phyloP scores from a whole-genome alignment of 192 early-diverging fungal species.

The Rhizoclosmatium sp. region DNA sequence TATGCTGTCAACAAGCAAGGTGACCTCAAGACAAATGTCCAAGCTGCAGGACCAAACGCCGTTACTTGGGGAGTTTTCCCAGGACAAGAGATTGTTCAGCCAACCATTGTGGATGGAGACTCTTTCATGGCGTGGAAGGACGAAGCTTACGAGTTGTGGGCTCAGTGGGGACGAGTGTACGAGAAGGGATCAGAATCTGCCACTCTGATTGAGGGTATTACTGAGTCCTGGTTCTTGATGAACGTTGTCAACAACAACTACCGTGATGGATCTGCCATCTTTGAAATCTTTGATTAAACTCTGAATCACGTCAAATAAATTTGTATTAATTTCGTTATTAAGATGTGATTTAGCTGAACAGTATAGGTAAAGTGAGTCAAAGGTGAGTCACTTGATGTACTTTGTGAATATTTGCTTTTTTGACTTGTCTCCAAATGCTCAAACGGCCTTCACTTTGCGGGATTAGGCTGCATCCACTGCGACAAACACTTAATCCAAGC shows the following conservation, averaged over 20 bases:
- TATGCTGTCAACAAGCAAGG: constrained; percentile 90
- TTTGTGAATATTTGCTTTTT: too few species aligned
- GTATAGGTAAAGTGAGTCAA: too few species aligned
- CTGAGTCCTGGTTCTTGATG: constrained; percentile 84
- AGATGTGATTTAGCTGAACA: too few species aligned
- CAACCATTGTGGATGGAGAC: constrained; percentile 89
- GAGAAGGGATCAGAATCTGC: constrained; percentile 52
- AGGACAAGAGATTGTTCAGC: constrained; percentile 95
- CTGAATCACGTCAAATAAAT: background rate
- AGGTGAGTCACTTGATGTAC: too few species aligned
- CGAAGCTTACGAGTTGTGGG: constrained; percentile 94
- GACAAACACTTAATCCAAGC: too few species aligned
- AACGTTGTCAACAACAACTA: constrained; percentile 97
- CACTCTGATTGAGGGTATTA: constrained; percentile 68
- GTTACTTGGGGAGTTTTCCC: constrained; percentile 99
- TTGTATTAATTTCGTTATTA: background rate
- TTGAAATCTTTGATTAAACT: constrained; percentile 62
- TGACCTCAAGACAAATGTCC: constrained; percentile 89
- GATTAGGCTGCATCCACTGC: too few species aligned
- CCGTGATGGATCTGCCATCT: constrained; percentile 75
- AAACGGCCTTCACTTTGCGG: too few species aligned
- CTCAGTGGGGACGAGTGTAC: constrained; percentile 83
- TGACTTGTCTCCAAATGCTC: too few species aligned
- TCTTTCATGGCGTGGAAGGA: constrained; percentile 97
- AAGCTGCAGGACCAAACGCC: constrained; percentile 88